A percentile compares a stretch with the other conserved stretches of the same genome.
phyloP scores from a whole-genome alignment of 345 rosid genomes.

The Salix koriyanagi region DNA sequence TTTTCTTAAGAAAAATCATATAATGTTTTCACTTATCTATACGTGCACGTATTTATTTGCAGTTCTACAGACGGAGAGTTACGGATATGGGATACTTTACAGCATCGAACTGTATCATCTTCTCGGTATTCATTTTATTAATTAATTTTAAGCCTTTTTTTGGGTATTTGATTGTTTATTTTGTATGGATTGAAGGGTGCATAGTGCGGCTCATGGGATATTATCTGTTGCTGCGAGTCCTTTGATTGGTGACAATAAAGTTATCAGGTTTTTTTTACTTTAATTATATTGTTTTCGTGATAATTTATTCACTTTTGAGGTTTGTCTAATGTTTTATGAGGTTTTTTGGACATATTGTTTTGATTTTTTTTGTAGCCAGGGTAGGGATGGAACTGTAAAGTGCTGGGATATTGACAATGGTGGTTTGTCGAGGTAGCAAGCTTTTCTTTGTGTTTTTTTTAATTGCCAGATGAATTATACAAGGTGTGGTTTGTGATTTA shows the following conservation, averaged over 20 bases:
- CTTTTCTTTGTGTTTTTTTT: neutral
- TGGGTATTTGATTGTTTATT: neutral
- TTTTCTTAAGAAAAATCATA: neutral
- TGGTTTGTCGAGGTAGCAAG: conserved; percentile 64
- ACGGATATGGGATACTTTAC: conserved; percentile 70
- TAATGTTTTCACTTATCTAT: no score
- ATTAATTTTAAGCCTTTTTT: neutral
- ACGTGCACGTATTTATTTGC: neutral
- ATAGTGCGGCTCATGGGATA: conserved; percentile 75
- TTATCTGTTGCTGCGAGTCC: conserved; percentile 61
- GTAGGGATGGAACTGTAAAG: conserved; percentile 92
- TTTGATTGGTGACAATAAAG: conserved; percentile 53
- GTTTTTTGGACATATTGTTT: neutral
- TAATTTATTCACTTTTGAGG: neutral
- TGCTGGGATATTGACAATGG: conserved; percentile 83
- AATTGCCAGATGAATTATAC: neutral
- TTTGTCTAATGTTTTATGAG: neutral
- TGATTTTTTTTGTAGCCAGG: conserved; percentile 52
- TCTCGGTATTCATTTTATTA: conserved; percentile 42
- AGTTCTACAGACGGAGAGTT: conserved; percentile 89
- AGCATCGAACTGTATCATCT: conserved; percentile 66
- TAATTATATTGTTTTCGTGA: neutral
- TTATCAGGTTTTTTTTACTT: conserved; percentile 50
- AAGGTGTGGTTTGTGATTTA: neutral
- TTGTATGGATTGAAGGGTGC: conserved; percentile 50